A percentile compares a stretch with the other conserved stretches of the same genome.
phyloP scores from a whole-genome alignment of 805 yeast genomes.

The Candida pini region DNA sequence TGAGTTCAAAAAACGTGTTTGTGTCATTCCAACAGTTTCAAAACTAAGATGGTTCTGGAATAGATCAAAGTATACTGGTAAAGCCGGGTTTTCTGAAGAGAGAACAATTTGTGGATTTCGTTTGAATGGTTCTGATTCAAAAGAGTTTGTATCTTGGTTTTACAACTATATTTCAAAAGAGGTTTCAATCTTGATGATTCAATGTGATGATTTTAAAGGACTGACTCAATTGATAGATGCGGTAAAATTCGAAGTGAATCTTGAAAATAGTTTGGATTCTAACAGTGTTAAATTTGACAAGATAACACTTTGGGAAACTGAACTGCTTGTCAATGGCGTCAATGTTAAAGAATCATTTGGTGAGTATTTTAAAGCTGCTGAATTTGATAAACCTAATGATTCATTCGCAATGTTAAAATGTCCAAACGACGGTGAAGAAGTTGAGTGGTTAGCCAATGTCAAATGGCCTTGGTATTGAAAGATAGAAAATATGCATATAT shows the following conservation, averaged over 20 bases:
- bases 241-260: too few relatives aligned
- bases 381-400: too few relatives aligned
- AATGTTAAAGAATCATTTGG: constrained; percentile 2
- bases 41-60: constrained; percentile 37
- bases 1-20: constrained; percentile 15
- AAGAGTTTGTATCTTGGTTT: constrained; percentile 39
- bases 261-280: too few relatives aligned
- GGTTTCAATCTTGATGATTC: constrained; percentile 14
- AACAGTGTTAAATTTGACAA: too few relatives aligned
- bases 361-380: too few relatives aligned
- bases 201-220: constrained; percentile 13
- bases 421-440: constrained; percentile 6
- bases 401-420: too few relatives aligned
- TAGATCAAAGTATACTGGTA: constrained; percentile 23
- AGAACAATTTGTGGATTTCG: constrained; percentile 5
- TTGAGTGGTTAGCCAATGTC: constrained; percentile 22
- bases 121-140: constrained; percentile 4
- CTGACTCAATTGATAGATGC: constrained; percentile 10
- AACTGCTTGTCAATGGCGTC: constrained; percentile 13
- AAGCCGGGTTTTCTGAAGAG: neutral
- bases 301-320: constrained; percentile 22
- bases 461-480: constrained; percentile 25
- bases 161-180: constrained; percentile 26
- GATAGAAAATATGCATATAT: neutral
- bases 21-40: constrained; percentile 33